phyloP scores from a whole-genome alignment of 345 rosid genomes.

The Aquilaria malaccensis region DNA sequence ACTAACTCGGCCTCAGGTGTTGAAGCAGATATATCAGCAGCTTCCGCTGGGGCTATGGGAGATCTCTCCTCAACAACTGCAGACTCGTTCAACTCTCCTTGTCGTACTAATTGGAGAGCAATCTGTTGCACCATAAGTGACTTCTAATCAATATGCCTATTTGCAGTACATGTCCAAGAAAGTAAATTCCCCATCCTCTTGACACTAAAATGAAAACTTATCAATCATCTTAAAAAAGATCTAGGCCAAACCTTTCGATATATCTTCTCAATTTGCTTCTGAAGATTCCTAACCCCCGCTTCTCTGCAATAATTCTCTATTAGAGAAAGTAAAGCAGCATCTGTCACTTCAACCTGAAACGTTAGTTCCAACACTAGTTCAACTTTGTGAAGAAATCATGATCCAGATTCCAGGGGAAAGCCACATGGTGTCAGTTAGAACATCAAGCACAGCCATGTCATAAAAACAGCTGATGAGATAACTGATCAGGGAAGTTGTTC shows the following conservation, averaged over 20 bases:
- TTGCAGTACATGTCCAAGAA: background rate
- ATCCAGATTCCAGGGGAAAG: background rate
- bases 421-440: conserved; percentile 2
- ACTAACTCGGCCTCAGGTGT: conserved; percentile 23
- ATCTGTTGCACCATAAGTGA: conserved; percentile 37
- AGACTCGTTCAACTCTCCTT: conserved; percentile 45
- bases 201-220: background rate
- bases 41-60: conserved; percentile 18
- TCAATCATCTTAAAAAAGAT: background rate
- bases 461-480: background rate
- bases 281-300: conserved; percentile 99
- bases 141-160: background rate
- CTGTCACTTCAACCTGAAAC: conserved; percentile 82
- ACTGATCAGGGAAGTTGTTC: too few relatives aligned
- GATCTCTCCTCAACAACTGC: conserved; percentile 25
- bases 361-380: background rate
- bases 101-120: conserved; percentile 88
- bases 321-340: conserved; percentile 79
- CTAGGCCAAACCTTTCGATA: conserved; percentile 74
- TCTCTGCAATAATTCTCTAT: conserved; percentile 97
- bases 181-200: background rate
- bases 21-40: conserved; percentile 20
- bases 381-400: conserved; percentile 10
- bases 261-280: conserved; percentile 98
- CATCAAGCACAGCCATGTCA: background rate